A percentile compares a stretch with the other conserved stretches of the same genome.
Conservation (phyloP, 2,329 filamentous ascomycete species). For the Neofusicoccum sp. region DNA sequence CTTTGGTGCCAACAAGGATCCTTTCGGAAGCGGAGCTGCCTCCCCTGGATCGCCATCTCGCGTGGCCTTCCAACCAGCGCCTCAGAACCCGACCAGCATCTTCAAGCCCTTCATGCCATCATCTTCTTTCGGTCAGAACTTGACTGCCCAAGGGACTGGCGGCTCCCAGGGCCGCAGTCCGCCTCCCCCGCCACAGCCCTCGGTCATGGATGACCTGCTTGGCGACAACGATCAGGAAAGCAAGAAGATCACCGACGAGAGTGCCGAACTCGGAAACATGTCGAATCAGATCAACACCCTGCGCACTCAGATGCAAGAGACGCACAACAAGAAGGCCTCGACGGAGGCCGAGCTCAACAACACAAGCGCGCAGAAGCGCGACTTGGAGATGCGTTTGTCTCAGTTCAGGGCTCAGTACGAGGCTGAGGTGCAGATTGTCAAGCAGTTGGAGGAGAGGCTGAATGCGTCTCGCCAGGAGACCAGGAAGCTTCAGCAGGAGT, state of each 20-base stretch:
- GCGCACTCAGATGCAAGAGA: conserved; percentile 90
- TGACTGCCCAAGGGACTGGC: conserved; percentile 76
- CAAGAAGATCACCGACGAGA: conserved; percentile 84
- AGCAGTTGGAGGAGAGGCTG: conserved; percentile 79
- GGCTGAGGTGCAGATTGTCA: conserved; percentile 85
- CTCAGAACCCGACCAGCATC: conserved; percentile 45
- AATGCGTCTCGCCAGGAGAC: conserved; percentile 74
- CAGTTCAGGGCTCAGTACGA: conserved; percentile 89
- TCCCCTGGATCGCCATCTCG: conserved; percentile 52
- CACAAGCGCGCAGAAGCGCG: conserved; percentile 81
- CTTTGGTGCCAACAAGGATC: conserved; percentile 54
- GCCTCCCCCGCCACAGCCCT: conserved; percentile 42
- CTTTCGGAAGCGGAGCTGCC: conserved; percentile 56
- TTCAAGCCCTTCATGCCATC: conserved; percentile 93
- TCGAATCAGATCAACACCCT: conserved; percentile 92
- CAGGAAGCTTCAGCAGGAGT: conserved; percentile 78
- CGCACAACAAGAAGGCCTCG: conserved; percentile 75
- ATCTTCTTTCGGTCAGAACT: conserved; percentile 83
- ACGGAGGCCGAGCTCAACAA: conserved; percentile 81
- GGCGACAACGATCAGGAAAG: conserved; percentile 85
- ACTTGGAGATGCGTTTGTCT: conserved; percentile 83
- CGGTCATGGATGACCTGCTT: conserved; percentile 77
- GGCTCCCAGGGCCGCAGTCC: conserved; percentile 43
- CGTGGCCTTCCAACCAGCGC: conserved; percentile 46
- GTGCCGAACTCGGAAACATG: conserved; percentile 88